A percentile compares a stretch with the other conserved stretches of the same genome.
These are phyloP conservation scores for Nicotiana sylvestris DNA, from an alignment of 257 asterid species.

Conservation along the genomic window DNA sequence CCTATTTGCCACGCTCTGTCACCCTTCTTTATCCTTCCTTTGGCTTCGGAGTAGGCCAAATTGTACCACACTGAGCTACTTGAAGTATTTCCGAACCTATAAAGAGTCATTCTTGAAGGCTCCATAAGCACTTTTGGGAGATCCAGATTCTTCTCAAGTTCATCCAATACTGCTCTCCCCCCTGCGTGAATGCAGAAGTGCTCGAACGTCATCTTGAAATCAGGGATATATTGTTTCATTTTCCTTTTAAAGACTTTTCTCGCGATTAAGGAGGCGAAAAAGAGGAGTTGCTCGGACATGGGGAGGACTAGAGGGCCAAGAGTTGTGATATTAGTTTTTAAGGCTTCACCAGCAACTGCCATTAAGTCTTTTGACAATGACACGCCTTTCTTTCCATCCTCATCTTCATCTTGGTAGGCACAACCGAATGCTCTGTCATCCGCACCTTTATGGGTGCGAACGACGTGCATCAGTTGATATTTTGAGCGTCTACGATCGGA, in stretches of 20 bases:
- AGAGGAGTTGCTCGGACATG: not conserved
- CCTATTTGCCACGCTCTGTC: slow-evolving; percentile 28
- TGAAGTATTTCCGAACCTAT: slow-evolving; percentile 26
- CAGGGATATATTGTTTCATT: slow-evolving; percentile 8
- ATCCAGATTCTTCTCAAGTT: slow-evolving; percentile 17
- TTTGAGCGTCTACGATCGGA: slow-evolving; percentile 20
- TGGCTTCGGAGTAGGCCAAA: slow-evolving; percentile 21
- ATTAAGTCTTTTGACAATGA: slow-evolving; percentile 30
- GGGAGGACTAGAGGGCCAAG: slow-evolving; percentile 10
- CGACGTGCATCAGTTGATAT: slow-evolving; percentile 20
- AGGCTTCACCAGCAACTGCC: slow-evolving; percentile 30
- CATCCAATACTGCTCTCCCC: slow-evolving; percentile 15
- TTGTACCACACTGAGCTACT: slow-evolving; percentile 30
- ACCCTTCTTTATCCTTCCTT: slow-evolving; percentile 26
- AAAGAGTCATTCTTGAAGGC: slow-evolving; percentile 23
- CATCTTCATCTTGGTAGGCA: slow-evolving; percentile 25
- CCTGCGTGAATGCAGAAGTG: slow-evolving; percentile 4
- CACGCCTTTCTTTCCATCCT: not conserved
- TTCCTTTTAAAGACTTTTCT: slow-evolving; percentile 16
- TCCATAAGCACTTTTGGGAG: slow-evolving; percentile 17
- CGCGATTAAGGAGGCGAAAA: not conserved
- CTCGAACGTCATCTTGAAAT: slow-evolving; percentile 20
- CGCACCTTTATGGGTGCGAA: slow-evolving; percentile 31
- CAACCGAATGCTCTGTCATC: slow-evolving; percentile 28
- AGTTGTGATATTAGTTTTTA: slow-evolving; percentile 28